These are phyloP conservation scores for Rhizopus microsporus DNA, from an alignment of 371 early-diverging fungal species.

Conservation along the genomic window DNA sequence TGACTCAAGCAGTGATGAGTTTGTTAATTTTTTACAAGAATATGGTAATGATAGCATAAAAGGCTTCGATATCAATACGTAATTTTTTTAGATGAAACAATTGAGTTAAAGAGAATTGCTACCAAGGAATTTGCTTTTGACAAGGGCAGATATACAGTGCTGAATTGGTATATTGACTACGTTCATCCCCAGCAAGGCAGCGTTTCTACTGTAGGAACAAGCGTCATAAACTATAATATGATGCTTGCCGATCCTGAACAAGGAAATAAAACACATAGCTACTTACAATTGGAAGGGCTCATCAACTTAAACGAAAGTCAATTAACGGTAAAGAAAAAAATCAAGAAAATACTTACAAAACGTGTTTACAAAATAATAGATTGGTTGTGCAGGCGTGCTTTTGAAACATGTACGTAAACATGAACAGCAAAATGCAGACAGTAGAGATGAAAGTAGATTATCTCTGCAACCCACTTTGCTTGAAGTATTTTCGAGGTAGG, in stretches of 20 bases:
- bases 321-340: constrained; percentile 11
- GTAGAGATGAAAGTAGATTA: constrained; percentile 19
- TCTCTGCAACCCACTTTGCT: constrained; percentile 31
- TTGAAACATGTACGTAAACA: constrained; percentile 47
- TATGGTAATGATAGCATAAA: constrained; percentile 2
- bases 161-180: constrained; percentile 24
- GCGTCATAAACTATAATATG: constrained; percentile 1
- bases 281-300: constrained; percentile 52
- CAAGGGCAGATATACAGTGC: constrained; percentile 41
- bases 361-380: constrained; percentile 28
- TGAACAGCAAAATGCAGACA: constrained; percentile 5
- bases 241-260: constrained; percentile 31
- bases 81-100: constrained; percentile 17
- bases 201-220: neutral
- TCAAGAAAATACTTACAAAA: neutral
- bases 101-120: constrained; percentile 45
- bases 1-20: constrained; percentile 1
- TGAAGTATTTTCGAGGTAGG: constrained; percentile 25
- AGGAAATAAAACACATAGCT: constrained; percentile 44
- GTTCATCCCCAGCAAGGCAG: constrained; percentile 1
- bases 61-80: neutral
- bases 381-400: constrained; percentile 68
- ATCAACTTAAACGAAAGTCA: constrained; percentile 52
- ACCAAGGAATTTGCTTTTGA: constrained; percentile 56
- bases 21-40: constrained; percentile 5